Base-by-base conservation (phyloP, 1,139 yeast genomes). In the Yamadazyma conglobata region DNA sequence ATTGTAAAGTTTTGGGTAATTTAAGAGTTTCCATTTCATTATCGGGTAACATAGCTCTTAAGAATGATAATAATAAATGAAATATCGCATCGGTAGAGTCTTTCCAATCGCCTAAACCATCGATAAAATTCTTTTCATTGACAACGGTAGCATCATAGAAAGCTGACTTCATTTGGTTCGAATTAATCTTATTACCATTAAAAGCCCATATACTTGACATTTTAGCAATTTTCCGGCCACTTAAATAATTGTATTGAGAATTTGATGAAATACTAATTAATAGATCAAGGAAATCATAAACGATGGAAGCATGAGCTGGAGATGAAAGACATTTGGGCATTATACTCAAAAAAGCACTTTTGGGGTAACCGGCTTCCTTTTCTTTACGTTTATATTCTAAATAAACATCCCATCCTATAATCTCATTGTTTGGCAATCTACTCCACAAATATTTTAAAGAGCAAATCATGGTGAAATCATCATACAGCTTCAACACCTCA, bases 151-250 rank as follows among this genome's bases (percentile, higher is more conserved):
- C 73, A 43, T 66, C 72, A 41, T 53, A 65, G 34, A 65, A 65
- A 7, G 69, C 62, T 5, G 64, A 56, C 21, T 44, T 43, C 16
- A 40, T 37, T 11, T 40, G 37, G 22, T 38, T 40, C 6, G 38
- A 30, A n/a, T 28, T 39, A 10, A 41, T 39, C 9, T 22, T 18
- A 10, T 25, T 31, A 22, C 20, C 22, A 40, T 75, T 77, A 48
- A 88, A 88, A 0, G 95, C 96, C 96, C 96, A 88, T 21, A 86
- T 60, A 14, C 91, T 89, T 20, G 93, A 82, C 77, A 88, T 72
- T 45, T 84, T 79, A 11, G 93, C 73, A 13, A 88, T 70, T 49
- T 86, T 87, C 27, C 89, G 68, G 1, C 94, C 94, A 46, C 85
- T 77, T 60, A 88, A 60, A 45, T 81, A 79, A 50, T 87, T 87